Evolutionary conservation across 2,329 filamentous ascomycete genomes (phyloP), one percentile per base, ranked within the genome.

Genomic region (Atkinsonella hypoxylon): DNA sequence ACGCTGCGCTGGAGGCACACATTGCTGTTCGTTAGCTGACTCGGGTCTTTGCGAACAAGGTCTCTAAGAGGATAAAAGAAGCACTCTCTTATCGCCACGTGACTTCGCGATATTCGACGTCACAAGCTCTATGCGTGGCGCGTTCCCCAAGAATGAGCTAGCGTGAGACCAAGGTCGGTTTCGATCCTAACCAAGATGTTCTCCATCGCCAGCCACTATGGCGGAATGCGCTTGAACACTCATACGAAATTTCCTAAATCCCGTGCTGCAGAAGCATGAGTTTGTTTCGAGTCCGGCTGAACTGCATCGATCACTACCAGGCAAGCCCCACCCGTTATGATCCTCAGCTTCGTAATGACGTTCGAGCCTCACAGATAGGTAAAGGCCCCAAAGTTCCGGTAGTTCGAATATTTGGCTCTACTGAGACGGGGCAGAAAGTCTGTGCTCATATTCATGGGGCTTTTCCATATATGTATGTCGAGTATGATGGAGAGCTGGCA

Each of bases 271-370:
- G 54, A 55, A 64, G 55, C 34, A 70, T 69, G 67, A 84, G 89
- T 61, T 74, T 79, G 58, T 97, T 98, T 70, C 85, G 87, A 59
- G 82, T 98, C 64, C 86, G 90, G 60, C 74, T 98, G 63, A 96
- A 98, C 66, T 95, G 89, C 72, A 84, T 98, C 70, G 93, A 98
- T 69, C 84, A 93, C 66, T 98, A 97, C 67, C 89, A 95, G 70
- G 80, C 83, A 40, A 75, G 75, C 11, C 86, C 89, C 17, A 87
- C 89, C 47, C 76, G 77, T 57, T 84, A 93, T 65, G 90, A 97
- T 67, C 89, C 90, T 55, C 77, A 81, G 55, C 75, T 96, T 56
- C 81, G 84, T 54, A 81, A 80, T 58, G 78, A 81, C 64, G 70
- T 81, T 56, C 77, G 72, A 26, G 73, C 72, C 45, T 79, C 76